Evolutionary conservation across 106 monocot genomes (phyloP).

Genomic region (Hemerocallis citrina): DNA sequence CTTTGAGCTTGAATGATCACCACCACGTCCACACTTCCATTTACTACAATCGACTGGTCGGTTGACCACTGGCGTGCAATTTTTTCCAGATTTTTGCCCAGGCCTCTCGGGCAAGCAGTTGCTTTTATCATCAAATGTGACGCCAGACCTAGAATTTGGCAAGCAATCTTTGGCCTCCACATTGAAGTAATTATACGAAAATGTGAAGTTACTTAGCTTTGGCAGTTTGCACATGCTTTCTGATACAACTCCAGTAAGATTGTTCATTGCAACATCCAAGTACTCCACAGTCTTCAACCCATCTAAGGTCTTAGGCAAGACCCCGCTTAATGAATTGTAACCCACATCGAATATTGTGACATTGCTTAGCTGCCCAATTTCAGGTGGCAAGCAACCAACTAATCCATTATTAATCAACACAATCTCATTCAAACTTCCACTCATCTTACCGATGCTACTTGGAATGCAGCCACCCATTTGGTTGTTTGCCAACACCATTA

Average conservation of each 20-base stretch:
- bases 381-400: conserved; percentile 11
- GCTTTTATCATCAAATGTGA: conserved; percentile 3
- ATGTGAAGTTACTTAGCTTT: conserved; percentile 8
- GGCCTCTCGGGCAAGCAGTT: conserved; percentile 5
- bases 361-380: conserved; percentile 7
- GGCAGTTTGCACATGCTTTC: conserved; percentile 5
- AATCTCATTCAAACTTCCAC: conserved; percentile 4
- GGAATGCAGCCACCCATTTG: conserved; percentile 10
- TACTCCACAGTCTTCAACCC: conserved; percentile 6
- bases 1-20: background rate
- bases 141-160: background rate
- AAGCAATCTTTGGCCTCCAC: conserved; percentile 12
- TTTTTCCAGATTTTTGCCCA: conserved; percentile 6
- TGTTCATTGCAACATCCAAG: background rate
- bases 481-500: conserved; percentile 19
- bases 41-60: conserved; percentile 7
- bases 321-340: conserved; percentile 2
- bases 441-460: conserved; percentile 10
- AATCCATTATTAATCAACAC: conserved; percentile 15
- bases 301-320: background rate
- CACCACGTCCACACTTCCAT: conserved; percentile 3
- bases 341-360: conserved; percentile 5
- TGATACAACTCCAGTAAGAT: background rate
- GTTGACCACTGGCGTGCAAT: conserved; percentile 5
- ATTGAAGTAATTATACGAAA: conserved; percentile 11